Evolutionary conservation across 2,329 filamentous ascomycete species (phyloP).

Genomic region (Metarhizium sp.): DNA sequence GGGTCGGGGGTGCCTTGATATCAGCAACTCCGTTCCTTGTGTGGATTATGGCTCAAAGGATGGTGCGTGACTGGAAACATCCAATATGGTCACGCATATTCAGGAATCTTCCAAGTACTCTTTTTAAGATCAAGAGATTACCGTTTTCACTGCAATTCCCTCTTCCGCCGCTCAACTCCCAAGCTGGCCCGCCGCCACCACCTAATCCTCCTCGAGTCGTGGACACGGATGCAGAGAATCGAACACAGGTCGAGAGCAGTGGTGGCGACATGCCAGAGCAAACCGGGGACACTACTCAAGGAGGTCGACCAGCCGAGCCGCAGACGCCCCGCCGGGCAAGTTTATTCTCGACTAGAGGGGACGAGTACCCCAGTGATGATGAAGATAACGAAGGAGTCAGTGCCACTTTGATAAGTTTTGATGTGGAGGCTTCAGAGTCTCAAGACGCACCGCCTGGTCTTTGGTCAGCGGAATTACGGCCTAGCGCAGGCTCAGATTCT

Average conservation of each 20-base stretch:
- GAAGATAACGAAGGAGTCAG: conserved; percentile 46
- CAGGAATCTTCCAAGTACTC: conserved; percentile 28
- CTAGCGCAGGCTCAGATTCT: conserved; percentile 30
- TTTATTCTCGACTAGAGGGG: conserved; percentile 36
- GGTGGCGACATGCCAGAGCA: conserved; percentile 12
- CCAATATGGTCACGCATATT: conserved; percentile 30
- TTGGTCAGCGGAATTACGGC: conserved; percentile 51
- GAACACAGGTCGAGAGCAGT: not conserved
- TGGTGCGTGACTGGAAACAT: conserved; percentile 26
- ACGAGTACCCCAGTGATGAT: conserved; percentile 47
- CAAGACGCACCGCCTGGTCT: conserved; percentile 40
- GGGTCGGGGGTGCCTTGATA: conserved; percentile 31
- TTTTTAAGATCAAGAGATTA: conserved; percentile 17
- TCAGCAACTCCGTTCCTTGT: conserved; percentile 37
- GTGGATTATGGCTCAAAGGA: conserved; percentile 32
- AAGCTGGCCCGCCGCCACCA: not conserved
- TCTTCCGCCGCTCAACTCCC: conserved; percentile 9
- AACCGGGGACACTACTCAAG: conserved; percentile 21
- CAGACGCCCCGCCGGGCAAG: conserved; percentile 33
- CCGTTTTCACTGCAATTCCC: conserved; percentile 12
- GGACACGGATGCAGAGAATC: not conserved
- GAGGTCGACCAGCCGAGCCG: conserved; percentile 16
- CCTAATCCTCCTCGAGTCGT: not conserved
- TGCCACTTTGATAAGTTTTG: conserved; percentile 50
- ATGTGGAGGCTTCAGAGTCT: conserved; percentile 48